These are phyloP conservation scores for Penicillium sp. DNA, from an alignment of 2,329 filamentous ascomycete species.

Conservation along the genomic window DNA sequence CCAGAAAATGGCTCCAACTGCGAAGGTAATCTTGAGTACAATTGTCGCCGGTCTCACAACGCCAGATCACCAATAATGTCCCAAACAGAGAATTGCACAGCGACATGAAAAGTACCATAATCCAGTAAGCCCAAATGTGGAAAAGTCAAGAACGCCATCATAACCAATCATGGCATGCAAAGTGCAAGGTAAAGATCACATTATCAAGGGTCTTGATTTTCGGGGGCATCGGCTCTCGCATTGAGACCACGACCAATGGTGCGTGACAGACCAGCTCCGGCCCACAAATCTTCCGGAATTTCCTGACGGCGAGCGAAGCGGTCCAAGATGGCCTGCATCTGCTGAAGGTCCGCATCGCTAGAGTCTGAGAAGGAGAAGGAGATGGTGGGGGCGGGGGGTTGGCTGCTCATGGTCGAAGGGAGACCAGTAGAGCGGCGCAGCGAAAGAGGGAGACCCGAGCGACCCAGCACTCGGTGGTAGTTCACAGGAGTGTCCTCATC, in stretches of 20 bases:
- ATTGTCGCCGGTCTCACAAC: too few relatives aligned
- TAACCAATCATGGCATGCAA: conserved; percentile 2
- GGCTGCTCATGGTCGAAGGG: conserved; percentile 31
- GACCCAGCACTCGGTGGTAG: conserved; percentile 8
- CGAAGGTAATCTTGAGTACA: too few relatives aligned
- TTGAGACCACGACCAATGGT: conserved; percentile 38
- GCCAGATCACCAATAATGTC: not conserved
- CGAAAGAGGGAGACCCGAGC: conserved; percentile 14
- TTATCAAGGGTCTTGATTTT: conserved; percentile 14
- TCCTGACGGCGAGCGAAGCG: conserved; percentile 64
- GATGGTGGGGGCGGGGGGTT: conserved; percentile 31
- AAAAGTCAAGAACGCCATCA: not conserved
- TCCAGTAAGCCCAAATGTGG: not conserved
- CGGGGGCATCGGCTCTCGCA: conserved; percentile 20
- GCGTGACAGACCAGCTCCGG: conserved; percentile 60
- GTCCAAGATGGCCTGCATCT: conserved; percentile 67
- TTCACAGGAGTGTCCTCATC: conserved; percentile 27
- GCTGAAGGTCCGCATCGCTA: conserved; percentile 45
- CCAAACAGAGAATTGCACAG: not conserved
- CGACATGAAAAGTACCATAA: not conserved
- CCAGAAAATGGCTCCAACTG: too few relatives aligned
- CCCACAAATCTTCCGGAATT: conserved; percentile 80
- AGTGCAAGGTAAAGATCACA: conserved; percentile 1
- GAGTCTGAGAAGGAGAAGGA: conserved; percentile 29
- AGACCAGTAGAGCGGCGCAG: conserved; percentile 22